Evolutionary conservation across 768 basidiomycete species (phyloP).

Genomic region (Kwoniella shandongensis): DNA sequence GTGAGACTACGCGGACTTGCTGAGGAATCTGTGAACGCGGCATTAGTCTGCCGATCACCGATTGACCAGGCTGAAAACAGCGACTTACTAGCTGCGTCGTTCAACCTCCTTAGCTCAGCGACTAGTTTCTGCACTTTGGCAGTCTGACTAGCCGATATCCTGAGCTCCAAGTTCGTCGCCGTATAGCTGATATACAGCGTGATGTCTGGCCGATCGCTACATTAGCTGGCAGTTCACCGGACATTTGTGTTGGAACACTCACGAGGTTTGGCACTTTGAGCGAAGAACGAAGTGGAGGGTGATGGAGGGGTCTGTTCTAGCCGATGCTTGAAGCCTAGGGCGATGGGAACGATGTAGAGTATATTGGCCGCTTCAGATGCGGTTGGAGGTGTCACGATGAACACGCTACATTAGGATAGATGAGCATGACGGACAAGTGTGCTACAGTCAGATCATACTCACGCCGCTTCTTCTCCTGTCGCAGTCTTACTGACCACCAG

Average conservation of each 20-base stretch:
- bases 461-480: conserved; percentile 18
- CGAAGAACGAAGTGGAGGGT: conserved; percentile 43
- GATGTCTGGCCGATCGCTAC: conserved; percentile 33
- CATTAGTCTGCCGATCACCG: conserved; percentile 15
- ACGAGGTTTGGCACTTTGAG: conserved; percentile 42
- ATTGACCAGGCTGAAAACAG: background rate
- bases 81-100: conserved; percentile 27
- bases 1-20: conserved; percentile 13
- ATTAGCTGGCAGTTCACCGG: conserved; percentile 1
- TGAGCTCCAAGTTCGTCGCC: conserved; percentile 22
- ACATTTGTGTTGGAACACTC: conserved; percentile 14
- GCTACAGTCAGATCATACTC: background rate
- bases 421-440: too few species aligned
- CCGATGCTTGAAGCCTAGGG: conserved; percentile 22
- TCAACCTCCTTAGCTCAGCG: conserved; percentile 28
- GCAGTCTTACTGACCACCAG: conserved; percentile 18
- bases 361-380: conserved; percentile 5
- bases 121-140: conserved; percentile 29
- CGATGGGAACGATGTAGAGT: conserved; percentile 28
- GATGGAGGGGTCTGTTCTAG: conserved; percentile 43
- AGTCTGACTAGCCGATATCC: conserved; percentile 30
- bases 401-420: too few species aligned
- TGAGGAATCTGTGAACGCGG: conserved; percentile 3
- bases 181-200: conserved; percentile 25
- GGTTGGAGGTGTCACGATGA: conserved; percentile 18